phyloP scores from a whole-genome alignment of 768 basidiomycete genomes.

The Candolleomyces efflorescens region DNA sequence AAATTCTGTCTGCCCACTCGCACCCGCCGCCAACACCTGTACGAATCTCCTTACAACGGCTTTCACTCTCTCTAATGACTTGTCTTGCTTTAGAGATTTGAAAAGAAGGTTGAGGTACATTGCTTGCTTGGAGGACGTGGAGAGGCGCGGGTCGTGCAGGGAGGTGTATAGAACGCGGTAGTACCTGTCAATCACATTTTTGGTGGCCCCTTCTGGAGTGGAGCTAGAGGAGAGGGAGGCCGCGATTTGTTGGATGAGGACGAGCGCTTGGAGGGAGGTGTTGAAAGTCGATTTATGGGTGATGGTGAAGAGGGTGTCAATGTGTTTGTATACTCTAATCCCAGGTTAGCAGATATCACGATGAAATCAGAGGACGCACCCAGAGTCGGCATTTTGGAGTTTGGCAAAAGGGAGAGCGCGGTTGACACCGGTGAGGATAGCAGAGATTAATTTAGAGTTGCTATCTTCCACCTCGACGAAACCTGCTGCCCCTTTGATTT shows the following conservation, averaged over 20 bases:
- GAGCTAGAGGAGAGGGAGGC: conserved; percentile 43
- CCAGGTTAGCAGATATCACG: background rate
- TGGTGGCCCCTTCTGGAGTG: conserved; percentile 37
- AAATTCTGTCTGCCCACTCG: conserved; percentile 78
- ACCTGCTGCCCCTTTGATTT: conserved; percentile 55
- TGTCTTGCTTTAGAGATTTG: conserved; percentile 75
- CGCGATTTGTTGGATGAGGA: conserved; percentile 82
- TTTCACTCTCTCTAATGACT: conserved; percentile 42
- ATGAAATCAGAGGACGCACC: conserved; percentile 39
- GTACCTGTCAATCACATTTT: conserved; percentile 58
- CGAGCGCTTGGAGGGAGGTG: conserved; percentile 88
- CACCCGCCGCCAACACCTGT: conserved; percentile 70
- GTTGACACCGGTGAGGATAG: conserved; percentile 91
- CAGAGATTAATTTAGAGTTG: conserved; percentile 81
- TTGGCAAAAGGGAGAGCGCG: conserved; percentile 92
- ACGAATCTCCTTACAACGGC: conserved; percentile 82
- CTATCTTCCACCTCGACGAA: conserved; percentile 75
- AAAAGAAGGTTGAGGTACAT: conserved; percentile 95
- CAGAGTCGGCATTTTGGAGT: conserved; percentile 60
- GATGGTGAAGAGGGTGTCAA: conserved; percentile 91
- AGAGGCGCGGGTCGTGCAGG: conserved; percentile 76
- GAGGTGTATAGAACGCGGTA: conserved; percentile 89
- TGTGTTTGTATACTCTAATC: conserved; percentile 67
- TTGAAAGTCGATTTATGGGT: conserved; percentile 97
- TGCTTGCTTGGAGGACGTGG: conserved; percentile 86